Evolutionary conservation across 192 early-diverging fungal species (phyloP).

Genomic region (Allomyces arbusculus): DNA sequence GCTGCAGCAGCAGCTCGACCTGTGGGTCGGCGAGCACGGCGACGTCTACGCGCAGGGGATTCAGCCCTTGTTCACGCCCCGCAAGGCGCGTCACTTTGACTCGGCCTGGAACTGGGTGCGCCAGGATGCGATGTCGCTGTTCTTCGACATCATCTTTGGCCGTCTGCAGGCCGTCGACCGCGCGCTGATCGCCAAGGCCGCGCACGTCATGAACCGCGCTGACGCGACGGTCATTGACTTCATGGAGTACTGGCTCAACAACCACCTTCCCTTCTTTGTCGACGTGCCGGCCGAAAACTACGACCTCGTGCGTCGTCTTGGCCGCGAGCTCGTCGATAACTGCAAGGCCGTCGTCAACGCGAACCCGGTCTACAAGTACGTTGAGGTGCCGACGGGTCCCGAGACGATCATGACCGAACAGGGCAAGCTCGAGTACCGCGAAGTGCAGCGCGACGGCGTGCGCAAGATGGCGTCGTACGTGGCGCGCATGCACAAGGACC

Average conservation of each 20-base stretch:
- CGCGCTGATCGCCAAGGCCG: constrained; percentile 73
- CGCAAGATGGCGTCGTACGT: constrained; percentile 89
- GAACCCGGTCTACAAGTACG: constrained; percentile 78
- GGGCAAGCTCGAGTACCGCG: constrained; percentile 68
- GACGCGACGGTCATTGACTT: constrained; percentile 56
- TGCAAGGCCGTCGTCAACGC: constrained; percentile 57
- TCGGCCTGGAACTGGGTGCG: constrained; percentile 96
- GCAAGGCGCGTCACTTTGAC: constrained; percentile 77
- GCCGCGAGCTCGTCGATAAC: constrained; percentile 68
- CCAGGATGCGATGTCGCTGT: constrained; percentile 65
- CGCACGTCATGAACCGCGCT: constrained; percentile 81
- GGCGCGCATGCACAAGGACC: constrained; percentile 50
- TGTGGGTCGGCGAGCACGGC: constrained; percentile 81
- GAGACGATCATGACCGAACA: constrained; percentile 52
- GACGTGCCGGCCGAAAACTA: constrained; percentile 64
- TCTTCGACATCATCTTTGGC: constrained; percentile 86
- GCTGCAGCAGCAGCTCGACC: constrained; percentile 66
- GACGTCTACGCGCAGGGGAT: constrained; percentile 78
- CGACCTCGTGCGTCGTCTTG: constrained; percentile 56
- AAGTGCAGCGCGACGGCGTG: constrained; percentile 57
- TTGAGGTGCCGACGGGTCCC: constrained; percentile 68
- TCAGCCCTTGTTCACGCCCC: constrained; percentile 55
- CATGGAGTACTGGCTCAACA: constrained; percentile 73
- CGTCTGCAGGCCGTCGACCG: constrained; percentile 69
- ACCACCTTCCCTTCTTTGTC: constrained; percentile 21